Conservation (phyloP, 1,284 basidiomycete genomes). For the Athelia psychrophila region DNA sequence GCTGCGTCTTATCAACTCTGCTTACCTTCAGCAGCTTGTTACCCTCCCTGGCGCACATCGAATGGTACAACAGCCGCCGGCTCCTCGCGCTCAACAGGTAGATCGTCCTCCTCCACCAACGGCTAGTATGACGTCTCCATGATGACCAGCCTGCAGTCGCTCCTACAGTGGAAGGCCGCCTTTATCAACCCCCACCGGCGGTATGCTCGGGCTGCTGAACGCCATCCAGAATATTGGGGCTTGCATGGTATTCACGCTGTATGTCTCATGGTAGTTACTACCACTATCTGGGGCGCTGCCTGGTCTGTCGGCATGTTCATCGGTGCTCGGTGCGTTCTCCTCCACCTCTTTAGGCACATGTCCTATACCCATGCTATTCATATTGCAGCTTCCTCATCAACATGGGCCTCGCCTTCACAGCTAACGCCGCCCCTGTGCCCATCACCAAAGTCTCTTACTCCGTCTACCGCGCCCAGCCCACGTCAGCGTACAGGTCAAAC, state of each 20-base stretch:
- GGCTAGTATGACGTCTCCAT: slow-evolving; percentile 76
- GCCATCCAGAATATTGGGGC: slow-evolving; percentile 69
- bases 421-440: slow-evolving; percentile 74
- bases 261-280: slow-evolving; percentile 65
- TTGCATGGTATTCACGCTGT: slow-evolving; percentile 68
- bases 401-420: slow-evolving; percentile 74
- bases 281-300: slow-evolving; percentile 68
- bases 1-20: no score
- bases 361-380: slow-evolving; percentile 1
- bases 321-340: slow-evolving; percentile 53
- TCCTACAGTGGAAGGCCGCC: slow-evolving; percentile 56
- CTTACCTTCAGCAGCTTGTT: no score
- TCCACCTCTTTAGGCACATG: slow-evolving; percentile 3
- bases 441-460: slow-evolving; percentile 72
- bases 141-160: slow-evolving; percentile 75
- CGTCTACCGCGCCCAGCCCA: slow-evolving; percentile 68
- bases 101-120: slow-evolving; percentile 67
- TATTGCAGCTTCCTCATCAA: slow-evolving; percentile 69
- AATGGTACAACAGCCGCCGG: slow-evolving; percentile 71
- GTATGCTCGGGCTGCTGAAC: slow-evolving; percentile 67
- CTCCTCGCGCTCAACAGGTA: slow-evolving; percentile 63
- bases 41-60: no score
- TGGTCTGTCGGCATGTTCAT: slow-evolving; percentile 81
- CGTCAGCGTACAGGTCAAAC: slow-evolving; percentile 74
- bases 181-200: slow-evolving; percentile 53